Conservation (phyloP, 306 rosid genomes). For the Cotoneaster glaucophyllus region DNA sequence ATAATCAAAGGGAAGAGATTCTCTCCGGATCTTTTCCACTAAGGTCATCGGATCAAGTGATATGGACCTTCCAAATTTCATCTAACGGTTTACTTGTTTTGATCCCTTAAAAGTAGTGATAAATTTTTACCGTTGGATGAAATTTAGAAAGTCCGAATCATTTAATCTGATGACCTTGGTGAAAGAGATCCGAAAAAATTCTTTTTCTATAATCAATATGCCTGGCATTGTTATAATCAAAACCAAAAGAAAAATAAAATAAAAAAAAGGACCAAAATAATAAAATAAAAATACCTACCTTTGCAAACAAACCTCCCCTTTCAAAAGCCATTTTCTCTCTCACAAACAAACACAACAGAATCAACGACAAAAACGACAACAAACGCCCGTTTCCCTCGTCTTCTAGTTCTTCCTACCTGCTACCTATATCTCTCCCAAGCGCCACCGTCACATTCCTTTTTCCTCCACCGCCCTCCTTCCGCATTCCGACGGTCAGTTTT, state of each 20-base stretch:
- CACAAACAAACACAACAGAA: background rate
- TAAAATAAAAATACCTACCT: background rate
- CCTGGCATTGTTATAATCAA: background rate
- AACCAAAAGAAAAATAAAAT: background rate
- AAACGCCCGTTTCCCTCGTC: background rate
- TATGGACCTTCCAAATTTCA: rapidly evolving
- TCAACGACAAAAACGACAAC: background rate
- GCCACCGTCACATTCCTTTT: background rate
- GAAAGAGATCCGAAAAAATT: too few species aligned
- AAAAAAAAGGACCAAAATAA: too few species aligned
- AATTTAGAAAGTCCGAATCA: rapidly evolving
- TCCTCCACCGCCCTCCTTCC: background rate
- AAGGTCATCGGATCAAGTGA: too few species aligned
- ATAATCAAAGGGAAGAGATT: background rate
- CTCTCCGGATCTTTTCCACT: too few species aligned
- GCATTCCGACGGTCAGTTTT: background rate
- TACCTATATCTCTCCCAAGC: background rate
- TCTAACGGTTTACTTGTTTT: too few species aligned
- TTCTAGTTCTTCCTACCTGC: background rate
- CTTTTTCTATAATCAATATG: background rate
- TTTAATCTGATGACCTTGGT: rapidly evolving
- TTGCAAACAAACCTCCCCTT: background rate
- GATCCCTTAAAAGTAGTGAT: too few species aligned
- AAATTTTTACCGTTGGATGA: too few species aligned
- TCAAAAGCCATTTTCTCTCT: background rate